Evolutionary conservation across 2,329 filamentous ascomycete genomes (phyloP).

Genomic region (Coniochaeta sp.): DNA sequence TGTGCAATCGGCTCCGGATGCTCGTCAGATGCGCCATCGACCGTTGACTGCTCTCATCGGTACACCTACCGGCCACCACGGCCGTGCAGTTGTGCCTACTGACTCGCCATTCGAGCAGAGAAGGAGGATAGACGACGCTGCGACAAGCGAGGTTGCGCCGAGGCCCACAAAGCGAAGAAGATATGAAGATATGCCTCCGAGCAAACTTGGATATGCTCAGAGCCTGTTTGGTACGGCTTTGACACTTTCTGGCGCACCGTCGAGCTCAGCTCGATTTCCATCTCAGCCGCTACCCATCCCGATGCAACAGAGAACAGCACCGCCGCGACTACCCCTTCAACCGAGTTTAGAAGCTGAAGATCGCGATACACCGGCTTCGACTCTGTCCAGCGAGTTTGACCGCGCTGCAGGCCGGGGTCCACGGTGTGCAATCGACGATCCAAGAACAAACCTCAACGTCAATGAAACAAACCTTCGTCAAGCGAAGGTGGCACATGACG

Average conservation of each 20-base stretch:
- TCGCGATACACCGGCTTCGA: not conserved
- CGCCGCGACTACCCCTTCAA: not conserved
- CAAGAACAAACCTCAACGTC: not conserved
- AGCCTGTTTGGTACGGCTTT: constrained; percentile 41
- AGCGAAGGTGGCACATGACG: not conserved
- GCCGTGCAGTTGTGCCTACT: constrained; percentile 47
- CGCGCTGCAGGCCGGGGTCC: not conserved
- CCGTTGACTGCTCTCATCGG: constrained; percentile 55
- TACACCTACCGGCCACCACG: constrained; percentile 54
- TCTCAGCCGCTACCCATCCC: not conserved
- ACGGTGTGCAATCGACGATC: not conserved
- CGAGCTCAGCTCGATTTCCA: constrained; percentile 19
- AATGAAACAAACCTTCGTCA: not conserved
- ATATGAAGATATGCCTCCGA: constrained; percentile 27
- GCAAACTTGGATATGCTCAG: constrained; percentile 41
- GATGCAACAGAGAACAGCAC: not conserved
- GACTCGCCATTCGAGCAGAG: constrained; percentile 61
- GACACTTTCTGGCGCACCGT: constrained; percentile 29
- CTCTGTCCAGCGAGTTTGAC: not conserved
- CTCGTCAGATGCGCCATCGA: constrained; percentile 31
- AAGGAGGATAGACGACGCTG: constrained; percentile 23
- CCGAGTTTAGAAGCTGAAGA: not conserved
- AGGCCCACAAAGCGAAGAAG: constrained; percentile 33
- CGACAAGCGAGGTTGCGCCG: constrained; percentile 10
- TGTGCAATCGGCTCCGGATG: constrained; percentile 18